Evolutionary conservation across 106 monocot genomes (phyloP).

Genomic region (Platanthera guangdongensis): DNA sequence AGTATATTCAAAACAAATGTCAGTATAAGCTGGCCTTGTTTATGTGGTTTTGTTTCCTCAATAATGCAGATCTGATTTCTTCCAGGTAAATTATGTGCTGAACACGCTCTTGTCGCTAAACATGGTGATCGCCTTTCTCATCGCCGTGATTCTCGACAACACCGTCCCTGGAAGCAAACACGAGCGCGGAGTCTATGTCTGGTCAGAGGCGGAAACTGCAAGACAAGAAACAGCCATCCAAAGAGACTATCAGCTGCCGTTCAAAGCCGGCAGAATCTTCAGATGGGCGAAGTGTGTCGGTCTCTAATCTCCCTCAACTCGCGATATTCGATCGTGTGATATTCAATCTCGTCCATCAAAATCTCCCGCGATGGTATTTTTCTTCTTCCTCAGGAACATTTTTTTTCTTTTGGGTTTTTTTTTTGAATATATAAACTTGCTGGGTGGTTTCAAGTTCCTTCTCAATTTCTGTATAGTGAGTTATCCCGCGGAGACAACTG

Average conservation of each 20-base stretch:
- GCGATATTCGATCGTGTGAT: not conserved
- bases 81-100: conserved; percentile 75
- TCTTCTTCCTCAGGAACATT: no score
- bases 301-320: conserved; percentile 23
- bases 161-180: conserved; percentile 79
- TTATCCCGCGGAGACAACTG: no score
- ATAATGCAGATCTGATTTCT: not conserved
- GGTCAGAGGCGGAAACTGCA: conserved; percentile 63
- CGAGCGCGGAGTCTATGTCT: conserved; percentile 85
- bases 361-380: no score
- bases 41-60: not conserved
- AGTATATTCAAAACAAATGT: no score
- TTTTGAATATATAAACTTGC: no score
- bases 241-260: conserved; percentile 74
- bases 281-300: conserved; percentile 96
- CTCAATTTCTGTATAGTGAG: no score
- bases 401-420: no score
- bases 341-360: no score
- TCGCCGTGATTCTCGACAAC: conserved; percentile 78
- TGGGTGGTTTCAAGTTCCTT: no score
- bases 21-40: no score
- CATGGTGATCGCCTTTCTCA: conserved; percentile 79
- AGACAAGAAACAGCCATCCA: conserved; percentile 45
- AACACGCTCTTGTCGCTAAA: conserved; percentile 75
- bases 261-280: conserved; percentile 49